Evolutionary conservation across 2,329 filamentous ascomycete species (phyloP), one percentile per base, ranked within the genome.

Genomic region (Dactylonectria macrodidyma): DNA sequence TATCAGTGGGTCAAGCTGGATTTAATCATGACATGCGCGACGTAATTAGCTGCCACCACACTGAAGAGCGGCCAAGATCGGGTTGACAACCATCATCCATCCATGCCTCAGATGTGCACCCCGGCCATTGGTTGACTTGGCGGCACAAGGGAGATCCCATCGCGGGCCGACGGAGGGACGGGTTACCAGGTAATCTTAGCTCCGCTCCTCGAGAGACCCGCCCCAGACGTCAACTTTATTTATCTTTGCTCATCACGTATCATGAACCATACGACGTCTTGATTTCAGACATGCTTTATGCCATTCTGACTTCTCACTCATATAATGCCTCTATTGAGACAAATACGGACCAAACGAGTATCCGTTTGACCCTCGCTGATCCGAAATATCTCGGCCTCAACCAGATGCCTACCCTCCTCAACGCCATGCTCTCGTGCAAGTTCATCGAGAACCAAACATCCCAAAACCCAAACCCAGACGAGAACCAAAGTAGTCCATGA

Each of bases 121-220:
- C 14, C 41, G 16, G n/a, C 16, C 3, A 63, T 63, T 63, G 60
- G 60, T 12, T 44, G 12, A 26, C 16, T 16, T 36, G 10, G 36
- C 60, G 41, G 50, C 36, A 47, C 62, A 30, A 59, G 62, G 56
- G 48, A 48, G 46, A 54, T 54, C 33, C 48, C 48, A 47, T 65
- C 48, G 33, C 62, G 62, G 62, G 62, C 62, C 56, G 56, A 65
- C 36, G 57, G 57, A 44, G 61, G 51, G 48, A 41, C 30, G 48
- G 57, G 14, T 41, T 33, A 51, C 46, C 47, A 22, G 30, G 44
- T 44, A n/a, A 26, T 30, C 26, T 30, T 30, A 30, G 26, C 26
- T 33, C 24, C 36, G 44, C 19, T 46, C 44, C 46, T 36, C 48
- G 33, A 30, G 10, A 50, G 51, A 46, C 34, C 52, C 46, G 44